Evolutionary conservation across 2,329 filamentous ascomycete genomes (phyloP).

Genomic region (Cladosporium phlei): DNA sequence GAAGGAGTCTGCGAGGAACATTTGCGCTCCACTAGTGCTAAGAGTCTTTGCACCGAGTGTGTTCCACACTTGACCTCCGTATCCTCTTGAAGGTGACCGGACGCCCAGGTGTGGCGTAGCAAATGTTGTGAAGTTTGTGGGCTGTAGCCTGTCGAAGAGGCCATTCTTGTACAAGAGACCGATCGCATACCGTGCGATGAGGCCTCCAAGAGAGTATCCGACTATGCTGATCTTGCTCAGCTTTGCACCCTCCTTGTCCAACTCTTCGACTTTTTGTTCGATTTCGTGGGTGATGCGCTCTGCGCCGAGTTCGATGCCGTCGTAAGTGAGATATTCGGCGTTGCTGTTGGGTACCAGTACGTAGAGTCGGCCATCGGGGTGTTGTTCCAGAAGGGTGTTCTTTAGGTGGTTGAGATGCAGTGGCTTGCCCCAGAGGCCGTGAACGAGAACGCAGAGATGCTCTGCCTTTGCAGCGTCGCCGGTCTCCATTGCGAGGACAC

Average conservation of each 20-base stretch:
- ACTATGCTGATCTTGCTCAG: conserved; percentile 80
- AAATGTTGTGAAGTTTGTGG: conserved; percentile 91
- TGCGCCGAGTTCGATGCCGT: conserved; percentile 64
- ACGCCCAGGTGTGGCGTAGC: conserved; percentile 67
- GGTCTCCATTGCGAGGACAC: conserved; percentile 5
- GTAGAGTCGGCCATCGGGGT: conserved; percentile 61
- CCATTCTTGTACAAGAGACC: conserved; percentile 79
- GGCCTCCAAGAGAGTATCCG: conserved; percentile 83
- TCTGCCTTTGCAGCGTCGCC: conserved; percentile 28
- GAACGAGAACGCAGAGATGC: conserved; percentile 73
- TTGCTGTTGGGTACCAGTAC: conserved; percentile 70
- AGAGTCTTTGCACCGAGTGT: conserved; percentile 72
- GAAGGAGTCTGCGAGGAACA: conserved; percentile 84
- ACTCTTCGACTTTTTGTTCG: conserved; percentile 52
- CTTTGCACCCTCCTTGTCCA: conserved; percentile 59
- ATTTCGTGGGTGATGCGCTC: conserved; percentile 62
- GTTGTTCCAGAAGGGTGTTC: conserved; percentile 57
- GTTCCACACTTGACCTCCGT: conserved; percentile 56
- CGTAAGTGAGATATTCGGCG: conserved; percentile 63
- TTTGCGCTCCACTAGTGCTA: conserved; percentile 76
- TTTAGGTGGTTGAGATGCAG: conserved; percentile 66
- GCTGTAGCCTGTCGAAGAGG: conserved; percentile 71
- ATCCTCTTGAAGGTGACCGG: conserved; percentile 41
- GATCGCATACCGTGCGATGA: conserved; percentile 80
- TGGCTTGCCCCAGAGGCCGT: conserved; percentile 77